A percentile compares a stretch with the other conserved stretches of the same genome.
These are phyloP conservation scores for Yarrowia keelungensis DNA, from an alignment of 805 yeast species.

Conservation along the genomic window DNA sequence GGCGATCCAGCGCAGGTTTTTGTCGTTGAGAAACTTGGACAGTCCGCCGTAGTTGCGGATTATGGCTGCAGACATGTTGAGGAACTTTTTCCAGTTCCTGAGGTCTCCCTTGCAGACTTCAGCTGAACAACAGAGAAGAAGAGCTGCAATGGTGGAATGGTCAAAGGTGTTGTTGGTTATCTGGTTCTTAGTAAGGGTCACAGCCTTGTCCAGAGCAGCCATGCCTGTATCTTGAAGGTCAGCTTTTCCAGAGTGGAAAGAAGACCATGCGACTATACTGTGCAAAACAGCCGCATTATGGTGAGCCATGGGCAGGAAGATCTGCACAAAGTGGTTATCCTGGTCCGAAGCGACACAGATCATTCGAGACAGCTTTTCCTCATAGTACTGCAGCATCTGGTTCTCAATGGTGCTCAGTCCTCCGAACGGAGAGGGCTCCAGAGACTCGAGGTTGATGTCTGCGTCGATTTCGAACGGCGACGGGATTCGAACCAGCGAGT, in stretches of 20 bases:
- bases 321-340: slow-evolving; percentile 60
- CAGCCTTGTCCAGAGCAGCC: slow-evolving; percentile 44
- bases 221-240: slow-evolving; percentile 48
- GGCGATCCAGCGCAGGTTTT: slow-evolving; percentile 72
- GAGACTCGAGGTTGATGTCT: background rate
- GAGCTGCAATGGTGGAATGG: slow-evolving; percentile 62
- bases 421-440: slow-evolving; percentile 10
- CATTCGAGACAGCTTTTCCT: slow-evolving; percentile 50
- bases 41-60: slow-evolving; percentile 70
- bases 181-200: slow-evolving; percentile 41
- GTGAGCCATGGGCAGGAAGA: slow-evolving; percentile 61
- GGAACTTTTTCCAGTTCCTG: slow-evolving; percentile 70
- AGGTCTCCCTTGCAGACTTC: slow-evolving; percentile 86
- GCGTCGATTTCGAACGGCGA: slow-evolving; percentile 30
- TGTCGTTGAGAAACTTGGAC: slow-evolving; percentile 57
- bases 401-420: background rate
- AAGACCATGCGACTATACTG: slow-evolving; percentile 66
- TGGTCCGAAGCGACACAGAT: slow-evolving; percentile 58
- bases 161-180: slow-evolving; percentile 41
- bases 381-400: slow-evolving; percentile 47
- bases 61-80: slow-evolving; percentile 69
- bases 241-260: slow-evolving; percentile 48
- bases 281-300: slow-evolving; percentile 58
- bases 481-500: slow-evolving; percentile 25
- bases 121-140: slow-evolving; percentile 75